Evolutionary conservation across 2,329 filamentous ascomycete genomes (phyloP).

Genomic region (Phialocephala sp.): DNA sequence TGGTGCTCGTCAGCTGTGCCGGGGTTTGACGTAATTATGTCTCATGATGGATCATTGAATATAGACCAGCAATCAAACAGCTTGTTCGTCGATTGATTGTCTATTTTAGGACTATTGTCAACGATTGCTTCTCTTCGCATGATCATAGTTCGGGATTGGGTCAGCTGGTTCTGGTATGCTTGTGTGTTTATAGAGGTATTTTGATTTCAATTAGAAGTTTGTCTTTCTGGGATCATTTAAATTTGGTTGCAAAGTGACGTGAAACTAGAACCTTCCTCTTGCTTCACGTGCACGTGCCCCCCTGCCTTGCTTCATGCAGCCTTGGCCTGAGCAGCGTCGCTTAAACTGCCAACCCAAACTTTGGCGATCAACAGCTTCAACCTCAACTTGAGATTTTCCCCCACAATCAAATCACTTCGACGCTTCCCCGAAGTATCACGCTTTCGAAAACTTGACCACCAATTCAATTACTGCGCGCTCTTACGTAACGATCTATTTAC

Average conservation of each 20-base stretch:
- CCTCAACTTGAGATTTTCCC: conserved; percentile 26
- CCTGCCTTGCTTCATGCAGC: conserved; percentile 5
- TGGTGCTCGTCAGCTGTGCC: too few relatives aligned
- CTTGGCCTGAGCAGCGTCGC: conserved; percentile 12
- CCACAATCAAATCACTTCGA: conserved; percentile 26
- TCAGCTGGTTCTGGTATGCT: too few relatives aligned
- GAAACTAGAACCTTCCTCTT: neutral
- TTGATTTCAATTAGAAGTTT: neutral
- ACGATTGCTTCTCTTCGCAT: neutral
- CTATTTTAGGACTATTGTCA: neutral
- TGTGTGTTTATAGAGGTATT: too few relatives aligned
- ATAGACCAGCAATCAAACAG: neutral
- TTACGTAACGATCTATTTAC: neutral
- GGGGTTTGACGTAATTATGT: neutral
- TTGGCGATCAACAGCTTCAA: conserved; percentile 14
- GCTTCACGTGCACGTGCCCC: conserved; percentile 11
- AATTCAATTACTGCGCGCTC: conserved; percentile 31
- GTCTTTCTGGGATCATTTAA: neutral
- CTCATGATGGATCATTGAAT: neutral
- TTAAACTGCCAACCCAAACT: conserved; percentile 6
- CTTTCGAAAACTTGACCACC: conserved; percentile 19
- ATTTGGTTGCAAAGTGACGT: neutral
- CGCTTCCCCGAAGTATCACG: conserved; percentile 18
- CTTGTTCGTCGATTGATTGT: conserved; percentile 3
- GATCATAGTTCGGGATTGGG: neutral